Conservation (phyloP, 2,329 filamentous ascomycete species). For the Clarireedia hainanense region DNA sequence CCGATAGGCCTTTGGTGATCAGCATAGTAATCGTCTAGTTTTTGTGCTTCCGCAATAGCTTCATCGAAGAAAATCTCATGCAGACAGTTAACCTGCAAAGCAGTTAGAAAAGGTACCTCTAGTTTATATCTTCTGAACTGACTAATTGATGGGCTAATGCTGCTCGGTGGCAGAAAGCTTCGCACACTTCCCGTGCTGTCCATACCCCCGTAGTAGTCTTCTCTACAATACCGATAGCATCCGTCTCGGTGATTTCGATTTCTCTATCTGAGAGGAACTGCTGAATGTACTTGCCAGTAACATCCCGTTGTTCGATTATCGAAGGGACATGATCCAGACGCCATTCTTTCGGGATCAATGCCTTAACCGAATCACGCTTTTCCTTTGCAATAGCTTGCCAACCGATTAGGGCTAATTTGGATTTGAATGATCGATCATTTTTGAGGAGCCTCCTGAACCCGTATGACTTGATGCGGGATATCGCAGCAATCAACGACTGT, state of each 20-base stretch:
- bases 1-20: constrained; percentile 31
- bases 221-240: constrained; percentile 47
- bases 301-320: constrained; percentile 43
- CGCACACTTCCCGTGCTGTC: constrained; percentile 46
- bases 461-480: neutral
- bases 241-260: constrained; percentile 53
- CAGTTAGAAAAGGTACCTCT: constrained; percentile 38
- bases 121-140: constrained; percentile 34
- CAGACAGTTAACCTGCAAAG: constrained; percentile 46
- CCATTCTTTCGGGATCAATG: constrained; percentile 51
- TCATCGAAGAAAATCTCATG: constrained; percentile 49
- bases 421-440: neutral
- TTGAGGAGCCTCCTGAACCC: neutral
- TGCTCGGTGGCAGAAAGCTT: constrained; percentile 46
- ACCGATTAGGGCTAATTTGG: constrained; percentile 12
- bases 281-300: constrained; percentile 48
- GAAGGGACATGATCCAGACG: constrained; percentile 34
- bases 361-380: constrained; percentile 46
- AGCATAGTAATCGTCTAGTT: constrained; percentile 42
- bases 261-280: constrained; percentile 46
- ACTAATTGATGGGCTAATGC: constrained; percentile 48
- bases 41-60: constrained; percentile 41
- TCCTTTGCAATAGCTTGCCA: constrained; percentile 44
- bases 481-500: neutral
- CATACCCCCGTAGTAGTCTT: constrained; percentile 46